phyloP scores from a whole-genome alignment of 2,329 filamentous ascomycete species.

The Penicillium sp. region DNA sequence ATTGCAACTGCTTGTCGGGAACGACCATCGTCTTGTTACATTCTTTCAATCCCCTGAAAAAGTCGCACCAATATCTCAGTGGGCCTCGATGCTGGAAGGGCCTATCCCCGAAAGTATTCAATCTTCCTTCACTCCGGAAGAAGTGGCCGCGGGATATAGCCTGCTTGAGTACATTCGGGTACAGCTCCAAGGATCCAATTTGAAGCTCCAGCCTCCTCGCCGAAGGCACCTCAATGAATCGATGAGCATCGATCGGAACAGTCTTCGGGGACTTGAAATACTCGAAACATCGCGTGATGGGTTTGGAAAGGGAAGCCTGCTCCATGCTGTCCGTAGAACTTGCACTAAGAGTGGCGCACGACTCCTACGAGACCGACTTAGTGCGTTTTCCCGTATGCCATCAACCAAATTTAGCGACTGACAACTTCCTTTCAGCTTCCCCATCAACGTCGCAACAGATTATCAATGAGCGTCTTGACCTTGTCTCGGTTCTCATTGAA shows the following conservation, averaged over 20 bases:
- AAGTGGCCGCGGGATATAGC: conserved; percentile 70
- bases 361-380: conserved; percentile 76
- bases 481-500: conserved; percentile 69
- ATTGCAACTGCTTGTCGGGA: conserved; percentile 62
- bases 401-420: too few relatives aligned
- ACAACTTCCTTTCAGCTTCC: conserved; percentile 47
- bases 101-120: conserved; percentile 53
- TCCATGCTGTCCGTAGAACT: conserved; percentile 84
- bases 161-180: conserved; percentile 80
- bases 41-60: conserved; percentile 53
- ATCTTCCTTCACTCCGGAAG: conserved; percentile 57
- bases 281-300: conserved; percentile 78
- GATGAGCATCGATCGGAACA: conserved; percentile 90
- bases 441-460: conserved; percentile 79
- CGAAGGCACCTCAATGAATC: conserved; percentile 67
- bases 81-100: conserved; percentile 71
- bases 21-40: conserved; percentile 70
- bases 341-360: conserved; percentile 87
- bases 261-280: conserved; percentile 81
- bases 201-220: conserved; percentile 77
- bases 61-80: conserved; percentile 54
- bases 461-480: conserved; percentile 72
- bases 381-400: too few relatives aligned
- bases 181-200: conserved; percentile 67
- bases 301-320: conserved; percentile 69